Conservation (phyloP, 495 filamentous ascomycete genomes). For the Lepidopterella palustris region DNA sequence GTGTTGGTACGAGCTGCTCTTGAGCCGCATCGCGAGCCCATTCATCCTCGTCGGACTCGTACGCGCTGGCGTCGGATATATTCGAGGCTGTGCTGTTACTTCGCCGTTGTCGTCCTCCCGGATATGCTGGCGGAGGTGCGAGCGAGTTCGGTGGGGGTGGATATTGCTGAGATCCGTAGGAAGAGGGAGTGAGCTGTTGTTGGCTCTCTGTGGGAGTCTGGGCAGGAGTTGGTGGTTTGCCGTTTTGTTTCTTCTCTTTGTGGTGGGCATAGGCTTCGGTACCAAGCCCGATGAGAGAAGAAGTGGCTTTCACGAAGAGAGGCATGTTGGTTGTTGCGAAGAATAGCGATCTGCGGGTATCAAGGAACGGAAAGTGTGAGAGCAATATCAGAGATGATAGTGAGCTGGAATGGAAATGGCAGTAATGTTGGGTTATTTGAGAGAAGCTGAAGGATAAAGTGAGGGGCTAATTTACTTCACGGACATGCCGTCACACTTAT, state of each 20-base stretch:
- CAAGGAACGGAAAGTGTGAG: background rate
- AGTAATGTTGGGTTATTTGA: too few species aligned
- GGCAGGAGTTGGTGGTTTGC: background rate
- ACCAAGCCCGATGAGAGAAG: background rate
- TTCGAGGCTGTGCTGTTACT: background rate
- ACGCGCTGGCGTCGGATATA: background rate
- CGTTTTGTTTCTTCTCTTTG: constrained; percentile 1
- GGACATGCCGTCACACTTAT: too few species aligned
- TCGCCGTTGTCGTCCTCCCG: background rate
- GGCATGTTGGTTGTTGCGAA: background rate
- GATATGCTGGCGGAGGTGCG: background rate
- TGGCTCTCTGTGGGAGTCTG: background rate
- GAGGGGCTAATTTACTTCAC: background rate
- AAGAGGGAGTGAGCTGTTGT: background rate
- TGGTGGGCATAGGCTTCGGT: constrained; percentile 1
- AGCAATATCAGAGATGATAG: background rate
- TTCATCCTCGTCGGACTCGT: background rate
- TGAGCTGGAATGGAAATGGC: background rate
- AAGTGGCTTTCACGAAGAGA: background rate
- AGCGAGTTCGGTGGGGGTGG: background rate
- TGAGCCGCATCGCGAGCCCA: constrained; percentile 1
- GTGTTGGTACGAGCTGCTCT: background rate
- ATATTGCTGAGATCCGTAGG: background rate
- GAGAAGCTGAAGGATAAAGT: background rate
- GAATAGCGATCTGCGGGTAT: background rate